Evolutionary conservation across 2,329 filamentous ascomycete genomes (phyloP), one percentile per base, ranked within the genome.

Genomic region (Sporothrix curviconia): DNA sequence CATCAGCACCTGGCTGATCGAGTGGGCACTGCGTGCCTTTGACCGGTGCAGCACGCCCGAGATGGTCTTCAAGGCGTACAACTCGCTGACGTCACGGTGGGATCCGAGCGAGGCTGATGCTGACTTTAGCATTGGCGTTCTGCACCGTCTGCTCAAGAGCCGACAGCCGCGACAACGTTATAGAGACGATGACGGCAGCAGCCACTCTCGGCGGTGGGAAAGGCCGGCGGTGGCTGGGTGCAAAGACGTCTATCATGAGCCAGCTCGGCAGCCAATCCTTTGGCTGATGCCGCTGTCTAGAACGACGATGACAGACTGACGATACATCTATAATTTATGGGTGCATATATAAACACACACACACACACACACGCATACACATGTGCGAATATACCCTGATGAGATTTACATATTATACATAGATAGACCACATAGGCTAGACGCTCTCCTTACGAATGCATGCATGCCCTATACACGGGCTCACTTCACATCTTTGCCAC

Each of bases 11-110:
- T 86, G 84, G 83, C 71, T 88, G 63, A 79, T 79, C 42, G 75
- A 82, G 40, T 84, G 81, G 74, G 75, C 78, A 0, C 67, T 90
- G 37, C 74, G 77, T 44, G 87, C 89, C 3, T 89, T 88, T 67
- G 76, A 78, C 59, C 81, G 77, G 61, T 86, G 82, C 65, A 75
- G 76, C n/a, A 73, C 77, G 1, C 68, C 69, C 22, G 74, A 79
- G 11, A 71, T 75, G 32, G 76, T 85, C 47, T 60, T 83, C 59
- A 71, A 77, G 42, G 78, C 81, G 3, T 90, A 80, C 64, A 74
- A 77, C 24, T 68, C 70, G 24, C 66, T 84, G 57, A 73, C 71
- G 36, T 63, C 68, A 40, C 72, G 78, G 36, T 84, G 80, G 78
- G 65, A 74, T 15, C 68, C 78, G 40, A 66, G 70, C 3, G 56